Conservation (phyloP, 2,329 filamentous ascomycete species). For the Anisogramma anomala region DNA sequence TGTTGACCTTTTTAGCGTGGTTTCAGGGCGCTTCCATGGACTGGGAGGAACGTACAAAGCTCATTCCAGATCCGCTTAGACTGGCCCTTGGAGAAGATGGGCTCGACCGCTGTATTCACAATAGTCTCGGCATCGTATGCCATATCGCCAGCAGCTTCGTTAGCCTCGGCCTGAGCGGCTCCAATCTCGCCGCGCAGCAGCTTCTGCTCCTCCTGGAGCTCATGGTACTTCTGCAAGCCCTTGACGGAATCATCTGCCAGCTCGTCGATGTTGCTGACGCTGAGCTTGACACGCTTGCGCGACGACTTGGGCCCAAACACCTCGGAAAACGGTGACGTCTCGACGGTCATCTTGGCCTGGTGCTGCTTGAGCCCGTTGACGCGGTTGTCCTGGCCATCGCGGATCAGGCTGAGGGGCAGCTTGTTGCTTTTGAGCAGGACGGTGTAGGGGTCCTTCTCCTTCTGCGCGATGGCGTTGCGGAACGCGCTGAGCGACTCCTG, state of each 20-base stretch:
- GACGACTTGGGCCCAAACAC: constrained; percentile 92
- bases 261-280: constrained; percentile 69
- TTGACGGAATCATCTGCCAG: constrained; percentile 69
- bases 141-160: constrained; percentile 26
- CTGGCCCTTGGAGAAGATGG: constrained; percentile 89
- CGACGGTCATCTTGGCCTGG: constrained; percentile 79
- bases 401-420: constrained; percentile 87
- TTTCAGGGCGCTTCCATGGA: not conserved
- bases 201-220: constrained; percentile 67
- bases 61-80: constrained; percentile 97
- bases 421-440: constrained; percentile 97
- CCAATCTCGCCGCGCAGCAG: constrained; percentile 61
- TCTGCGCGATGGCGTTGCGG: constrained; percentile 82
- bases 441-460: constrained; percentile 79
- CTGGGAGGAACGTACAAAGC: constrained; percentile 35
- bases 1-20: constrained; percentile 22
- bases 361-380: constrained; percentile 85
- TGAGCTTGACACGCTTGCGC: constrained; percentile 82
- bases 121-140: constrained; percentile 29
- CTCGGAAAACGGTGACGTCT: constrained; percentile 72
- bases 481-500: constrained; percentile 74
- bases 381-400: constrained; percentile 51
- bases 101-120: constrained; percentile 58
- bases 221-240: constrained; percentile 70
- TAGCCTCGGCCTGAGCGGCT: constrained; percentile 38